These are phyloP conservation scores for Euphorbia peplus DNA, from an alignment of 345 rosid genomes.

Conservation along the genomic window DNA sequence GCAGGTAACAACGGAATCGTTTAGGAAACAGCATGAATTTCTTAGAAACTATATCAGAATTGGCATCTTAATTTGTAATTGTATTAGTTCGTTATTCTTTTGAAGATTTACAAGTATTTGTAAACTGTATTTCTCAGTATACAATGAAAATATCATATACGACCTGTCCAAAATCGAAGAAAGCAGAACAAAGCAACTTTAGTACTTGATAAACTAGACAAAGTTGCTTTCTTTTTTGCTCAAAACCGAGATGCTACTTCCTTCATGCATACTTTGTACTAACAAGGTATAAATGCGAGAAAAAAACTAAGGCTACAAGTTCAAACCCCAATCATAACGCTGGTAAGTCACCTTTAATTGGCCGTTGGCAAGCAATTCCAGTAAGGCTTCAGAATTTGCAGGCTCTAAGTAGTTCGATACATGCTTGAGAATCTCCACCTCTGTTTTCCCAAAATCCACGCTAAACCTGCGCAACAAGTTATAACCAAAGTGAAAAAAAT, in stretches of 20 bases:
- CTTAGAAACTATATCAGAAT: neutral
- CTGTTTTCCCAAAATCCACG: conserved; percentile 68
- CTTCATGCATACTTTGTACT: conserved; percentile 8
- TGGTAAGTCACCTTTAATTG: conserved; percentile 74
- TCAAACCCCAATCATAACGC: conserved; percentile 73
- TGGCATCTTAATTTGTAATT: neutral
- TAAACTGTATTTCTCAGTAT: no score
- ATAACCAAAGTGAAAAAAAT: neutral
- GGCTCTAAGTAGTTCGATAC: conserved; percentile 72
- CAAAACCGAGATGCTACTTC: conserved; percentile 7
- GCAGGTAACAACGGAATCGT: conserved; percentile 75
- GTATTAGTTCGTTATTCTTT: neutral
- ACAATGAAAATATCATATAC: neutral
- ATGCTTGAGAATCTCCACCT: conserved; percentile 70
- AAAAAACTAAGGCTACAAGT: conserved; percentile 38
- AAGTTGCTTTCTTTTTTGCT: neutral
- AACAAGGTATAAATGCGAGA: conserved; percentile 13
- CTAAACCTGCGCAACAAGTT: conserved; percentile 47
- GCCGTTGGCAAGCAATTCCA: conserved; percentile 55
- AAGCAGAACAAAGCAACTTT: conserved; percentile 2
- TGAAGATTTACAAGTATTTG: neutral
- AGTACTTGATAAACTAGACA: neutral
- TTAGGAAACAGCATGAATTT: neutral
- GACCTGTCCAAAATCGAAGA: conserved; percentile 1
- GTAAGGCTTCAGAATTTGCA: conserved; percentile 48